Base-by-base conservation (phyloP, 2,329 filamentous ascomycete species). In the Diaporthe vaccinii region DNA sequence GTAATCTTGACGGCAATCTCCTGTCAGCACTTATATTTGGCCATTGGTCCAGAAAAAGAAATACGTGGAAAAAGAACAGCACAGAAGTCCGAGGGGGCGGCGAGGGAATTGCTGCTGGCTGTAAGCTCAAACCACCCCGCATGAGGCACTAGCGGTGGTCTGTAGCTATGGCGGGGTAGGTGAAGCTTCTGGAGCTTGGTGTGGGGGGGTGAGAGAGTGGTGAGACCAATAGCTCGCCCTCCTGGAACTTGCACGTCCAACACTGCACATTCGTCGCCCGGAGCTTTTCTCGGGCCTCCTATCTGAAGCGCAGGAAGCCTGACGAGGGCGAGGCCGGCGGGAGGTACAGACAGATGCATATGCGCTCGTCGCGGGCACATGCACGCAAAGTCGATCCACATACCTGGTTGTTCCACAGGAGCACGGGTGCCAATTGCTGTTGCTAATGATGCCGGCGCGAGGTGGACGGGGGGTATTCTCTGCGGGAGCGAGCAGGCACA, bases 141-240 rank as follows among this genome's bases (percentile, higher is more conserved):
- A 69, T 14, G n/a, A 53, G 34, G 34, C 65, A 53, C 65, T 69
- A 69, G 65, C 49, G 34, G 49, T n/a, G 65, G 36, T 31, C 49
- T 69, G 65, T 34, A 41, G 65, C 65, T 34, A 55, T 69, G 65
- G 65, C 36, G 65, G 65, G 65, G 65, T 55, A 69, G 36, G n/a
- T 69, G 46, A 69, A 69, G 65, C 65, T 69, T 55, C 65, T 31
- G 20, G 65, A 68, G 65, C 65, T 68, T 68, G 31, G 46, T 39
- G 65, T 68, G 65, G 49, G 65, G 46, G 46, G 31, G 14, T 41
- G 22, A n/a, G 53, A 34, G 7, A 39, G 14, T 28, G 28, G 44
- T 46, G 58, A 31, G 53, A 70, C n/a, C 31, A 31, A n/a, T 25
- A 17, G 46, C 41, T n/a, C 14, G 49, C 49, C 65, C 65, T 41